phyloP scores from a whole-genome alignment of 1,139 yeast genomes.

The Protomyces pachydermus region DNA sequence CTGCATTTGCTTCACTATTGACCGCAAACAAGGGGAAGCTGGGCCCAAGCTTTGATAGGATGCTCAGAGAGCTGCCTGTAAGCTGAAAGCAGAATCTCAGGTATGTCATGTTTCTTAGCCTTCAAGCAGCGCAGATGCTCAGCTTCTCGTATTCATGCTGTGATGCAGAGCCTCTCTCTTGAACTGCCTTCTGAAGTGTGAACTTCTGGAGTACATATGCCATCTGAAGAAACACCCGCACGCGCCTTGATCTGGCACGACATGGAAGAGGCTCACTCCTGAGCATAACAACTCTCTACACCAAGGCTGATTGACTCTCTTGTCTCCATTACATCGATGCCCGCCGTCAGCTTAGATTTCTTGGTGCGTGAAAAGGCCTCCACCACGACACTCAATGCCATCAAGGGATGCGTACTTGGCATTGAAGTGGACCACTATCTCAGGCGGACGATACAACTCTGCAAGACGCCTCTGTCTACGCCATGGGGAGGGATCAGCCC shows the following conservation, averaged over 20 bases:
- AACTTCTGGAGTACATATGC: background rate
- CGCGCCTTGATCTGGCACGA: too few species aligned
- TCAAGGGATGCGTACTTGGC: slow-evolving; percentile 46
- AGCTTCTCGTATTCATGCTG: too few species aligned
- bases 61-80: slow-evolving; percentile 37
- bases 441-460: slow-evolving; percentile 55
- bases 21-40: slow-evolving; percentile 23
- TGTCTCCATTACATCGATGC: background rate
- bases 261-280: too few species aligned
- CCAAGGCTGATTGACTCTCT: too few species aligned
- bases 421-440: slow-evolving; percentile 76
- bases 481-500: slow-evolving; percentile 83
- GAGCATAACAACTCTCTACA: too few species aligned
- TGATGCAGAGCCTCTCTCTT: too few species aligned
- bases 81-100: background rate
- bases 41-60: slow-evolving; percentile 25
- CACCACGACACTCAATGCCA: slow-evolving; percentile 8
- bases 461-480: slow-evolving; percentile 65
- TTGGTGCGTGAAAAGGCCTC: slow-evolving; percentile 12
- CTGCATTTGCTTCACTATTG: slow-evolving; percentile 10
- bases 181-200: too few species aligned
- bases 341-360: slow-evolving; percentile 9
- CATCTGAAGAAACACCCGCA: background rate
- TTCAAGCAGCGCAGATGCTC: too few species aligned
- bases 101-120: too few species aligned